phyloP scores from a whole-genome alignment of 139 green algal species.

The Zygnema circumcarinatum region DNA sequence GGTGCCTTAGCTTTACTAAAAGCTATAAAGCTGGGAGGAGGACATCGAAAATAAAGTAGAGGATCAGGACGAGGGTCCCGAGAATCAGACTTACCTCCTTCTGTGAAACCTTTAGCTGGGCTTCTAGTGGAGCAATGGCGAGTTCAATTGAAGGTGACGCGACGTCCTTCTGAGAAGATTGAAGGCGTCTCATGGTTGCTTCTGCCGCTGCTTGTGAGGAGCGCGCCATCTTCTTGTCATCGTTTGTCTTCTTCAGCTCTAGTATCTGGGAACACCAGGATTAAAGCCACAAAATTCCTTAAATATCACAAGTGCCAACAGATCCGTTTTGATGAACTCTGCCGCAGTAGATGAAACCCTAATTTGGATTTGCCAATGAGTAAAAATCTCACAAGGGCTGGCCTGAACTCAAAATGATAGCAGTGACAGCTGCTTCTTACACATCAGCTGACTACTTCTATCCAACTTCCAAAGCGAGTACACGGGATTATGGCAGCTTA shows the following conservation, averaged over 20 bases:
- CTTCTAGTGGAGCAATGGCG: constrained; percentile 36
- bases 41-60: not conserved
- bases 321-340: too few species aligned
- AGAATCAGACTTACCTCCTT: constrained; percentile 46
- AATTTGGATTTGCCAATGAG: too few species aligned
- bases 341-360: too few species aligned
- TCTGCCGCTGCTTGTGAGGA: constrained; percentile 40
- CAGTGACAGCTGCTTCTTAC: too few species aligned
- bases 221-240: constrained; percentile 12
- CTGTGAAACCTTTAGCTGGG: constrained; percentile 44
- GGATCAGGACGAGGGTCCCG: not conserved
- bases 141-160: not conserved
- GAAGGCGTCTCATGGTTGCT: constrained; percentile 35
- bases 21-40: not conserved
- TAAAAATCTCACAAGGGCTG: too few species aligned
- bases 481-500: constrained; percentile 7
- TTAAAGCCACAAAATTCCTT: too few species aligned
- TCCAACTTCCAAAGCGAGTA: too few species aligned
- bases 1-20: too few species aligned
- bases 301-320: too few species aligned
- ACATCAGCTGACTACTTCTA: too few species aligned
- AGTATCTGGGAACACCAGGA: constrained; percentile 20
- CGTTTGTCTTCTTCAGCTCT: constrained; percentile 46
- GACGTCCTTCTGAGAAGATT: constrained; percentile 34
- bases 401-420: too few species aligned